Evolutionary conservation across 805 yeast species (phyloP), one percentile per base, ranked within the genome.

Genomic region (Soucietia sequanensis): DNA sequence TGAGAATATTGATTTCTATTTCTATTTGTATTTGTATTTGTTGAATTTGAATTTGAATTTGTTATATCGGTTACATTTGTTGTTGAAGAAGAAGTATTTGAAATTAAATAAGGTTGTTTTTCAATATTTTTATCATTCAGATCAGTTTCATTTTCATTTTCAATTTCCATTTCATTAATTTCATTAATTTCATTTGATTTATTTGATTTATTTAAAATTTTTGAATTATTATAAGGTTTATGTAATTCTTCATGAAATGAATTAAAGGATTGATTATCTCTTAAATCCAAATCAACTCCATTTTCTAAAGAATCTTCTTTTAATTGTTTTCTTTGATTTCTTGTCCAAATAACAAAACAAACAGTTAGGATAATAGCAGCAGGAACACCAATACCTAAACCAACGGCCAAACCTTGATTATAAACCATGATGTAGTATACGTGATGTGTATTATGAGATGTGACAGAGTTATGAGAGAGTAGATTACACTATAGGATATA

Each of bases 341-440:
- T 44, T 27, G 42, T 33, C 59, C 62, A 61, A 34, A 67, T 47
- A 10, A 48, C 19, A 4, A 47, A 22, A 23, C 49, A 44, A 11
- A 52, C 52, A 4, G 48, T 23, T 5, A 66, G 20, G 12, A 65
- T 51, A 5, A 68, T 36, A 30, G 56, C 50, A 20, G 63, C 48
- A 3, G 72, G 72, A 14, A 66, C 46, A 5, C 72, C 72, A 14
- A 68, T 63, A 13, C 69, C 66, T 25, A 68, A 49, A 3, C 72
- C 72, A 11, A 67, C 70, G 5, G 72, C 61, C 35, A 65, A 48
- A 8, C 56, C 49, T 27, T 44, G 46, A 19, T 35, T 37, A 29
- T 42, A 38, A 8, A 31, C 46, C 56, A 50, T 50, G n/a, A 12
- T 23, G 24, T 21, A 11, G 23, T 9, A 21, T 9, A 11, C 23